Conservation (phyloP, 2,329 filamentous ascomycete species). For the Alternaria sp. region DNA sequence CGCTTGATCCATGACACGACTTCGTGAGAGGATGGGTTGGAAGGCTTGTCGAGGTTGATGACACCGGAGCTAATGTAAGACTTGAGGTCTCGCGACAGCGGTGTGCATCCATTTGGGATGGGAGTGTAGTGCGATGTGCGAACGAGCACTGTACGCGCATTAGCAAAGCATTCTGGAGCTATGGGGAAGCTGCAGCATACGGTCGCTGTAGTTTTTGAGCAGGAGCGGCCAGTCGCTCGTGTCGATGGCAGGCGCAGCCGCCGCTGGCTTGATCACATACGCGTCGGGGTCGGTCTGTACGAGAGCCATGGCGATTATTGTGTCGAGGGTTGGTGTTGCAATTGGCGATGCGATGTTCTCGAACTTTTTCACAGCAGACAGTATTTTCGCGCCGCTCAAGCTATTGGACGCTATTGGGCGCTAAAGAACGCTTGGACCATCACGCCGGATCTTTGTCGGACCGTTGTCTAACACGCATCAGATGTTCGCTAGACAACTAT, state of each 20-base stretch:
- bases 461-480: slow-evolving; percentile 3
- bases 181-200: slow-evolving; percentile 63
- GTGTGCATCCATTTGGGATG: slow-evolving; percentile 90
- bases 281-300: slow-evolving; percentile 62
- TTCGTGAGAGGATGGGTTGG: slow-evolving; percentile 97
- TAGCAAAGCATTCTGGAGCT: slow-evolving; percentile 30
- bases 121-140: slow-evolving; percentile 97
- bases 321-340: slow-evolving; percentile 31
- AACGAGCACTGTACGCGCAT: slow-evolving; percentile 72
- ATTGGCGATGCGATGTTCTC: slow-evolving; percentile 36
- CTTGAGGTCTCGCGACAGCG: slow-evolving; percentile 92
- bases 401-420: slow-evolving; percentile 6
- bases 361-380: slow-evolving; percentile 30
- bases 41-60: slow-evolving; percentile 97
- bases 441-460: slow-evolving; percentile 5
- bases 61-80: slow-evolving; percentile 96
- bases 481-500: neutral
- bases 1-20: slow-evolving; percentile 99
- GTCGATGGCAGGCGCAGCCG: slow-evolving; percentile 76
- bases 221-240: slow-evolving; percentile 92
- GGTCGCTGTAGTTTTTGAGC: slow-evolving; percentile 93
- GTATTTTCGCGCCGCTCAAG: slow-evolving; percentile 19
- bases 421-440: neutral
- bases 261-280: slow-evolving; percentile 91
- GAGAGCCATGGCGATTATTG: slow-evolving; percentile 44